Evolutionary conservation across 768 basidiomycete genomes (phyloP), one percentile per base, ranked within the genome.

Genomic region (Lactifluus echinatus): DNA sequence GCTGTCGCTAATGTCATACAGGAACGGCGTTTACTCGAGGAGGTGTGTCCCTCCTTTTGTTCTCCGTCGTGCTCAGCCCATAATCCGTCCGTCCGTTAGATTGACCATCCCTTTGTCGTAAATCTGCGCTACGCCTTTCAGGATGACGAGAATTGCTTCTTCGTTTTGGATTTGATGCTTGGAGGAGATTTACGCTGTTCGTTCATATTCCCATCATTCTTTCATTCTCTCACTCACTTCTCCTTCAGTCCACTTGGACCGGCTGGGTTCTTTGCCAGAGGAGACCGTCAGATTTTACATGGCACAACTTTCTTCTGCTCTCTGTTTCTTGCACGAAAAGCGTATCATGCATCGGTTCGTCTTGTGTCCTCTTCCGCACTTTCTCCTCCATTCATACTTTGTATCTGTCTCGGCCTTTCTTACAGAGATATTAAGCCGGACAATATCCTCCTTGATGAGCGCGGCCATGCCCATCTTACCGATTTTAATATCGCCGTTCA

Each of bases 401-500:
- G 11, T 23, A 26, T 42, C 8, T 31, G 12, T 52, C 37, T 15
- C 39, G 15, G 10, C 54, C 39, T 45, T 19, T 37, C 34, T 11
- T 24, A 29, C 64, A 95, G 94, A 24, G 95, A 98, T 70, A 73
- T 99, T 66, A 99, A 98, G 71, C 95, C 95, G 2, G 95, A 97
- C 72, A 97, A 98, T 70, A 93, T 99, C 62, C 83, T 99, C 17
- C 82, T 98, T 17, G 95, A 99, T 69, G 94, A 96, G 66, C 78
- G 80, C 49, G 95, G 95, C 2, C 93, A 99, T 66, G 94, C 94
- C 7, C 95, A 99, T 70, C 76, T 99, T 60, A 98, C 88, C 0
- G 95, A 99, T 69, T 96, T 99, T 73, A 99, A 99, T 70, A 99
- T 99, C 57, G 95, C 95, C 15, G 93, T 98, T 7, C 95, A 99